Conservation (phyloP, 805 yeast genomes). For the Candida montana region DNA sequence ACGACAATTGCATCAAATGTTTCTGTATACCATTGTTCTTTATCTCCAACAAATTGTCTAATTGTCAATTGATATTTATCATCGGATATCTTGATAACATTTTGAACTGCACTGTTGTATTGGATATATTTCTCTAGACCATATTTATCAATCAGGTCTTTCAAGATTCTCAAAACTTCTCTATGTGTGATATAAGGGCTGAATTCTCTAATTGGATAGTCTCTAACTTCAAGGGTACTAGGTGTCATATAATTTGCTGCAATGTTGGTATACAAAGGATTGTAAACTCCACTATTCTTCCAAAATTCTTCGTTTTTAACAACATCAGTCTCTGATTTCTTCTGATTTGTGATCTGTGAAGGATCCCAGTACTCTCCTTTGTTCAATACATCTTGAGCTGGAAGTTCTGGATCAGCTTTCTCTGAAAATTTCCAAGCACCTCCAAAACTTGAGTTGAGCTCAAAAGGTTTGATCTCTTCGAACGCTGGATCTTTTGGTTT, state of each 20-base stretch:
- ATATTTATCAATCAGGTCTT: conserved; percentile 25
- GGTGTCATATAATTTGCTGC: conserved; percentile 31
- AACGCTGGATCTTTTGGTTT: not conserved
- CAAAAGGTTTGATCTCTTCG: conserved; percentile 32
- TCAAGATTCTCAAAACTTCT: conserved; percentile 26
- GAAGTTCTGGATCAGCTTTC: conserved; percentile 11
- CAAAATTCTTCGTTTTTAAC: conserved; percentile 14
- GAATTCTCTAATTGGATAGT: conserved; percentile 20
- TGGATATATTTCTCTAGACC: conserved; percentile 29
- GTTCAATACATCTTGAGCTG: conserved; percentile 25
- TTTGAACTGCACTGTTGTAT: conserved; percentile 31
- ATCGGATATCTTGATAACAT: conserved; percentile 21
- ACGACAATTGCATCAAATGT: conserved; percentile 48
- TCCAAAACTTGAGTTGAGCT: too few relatives aligned
- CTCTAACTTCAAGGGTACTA: conserved; percentile 17
- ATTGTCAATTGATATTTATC: conserved; percentile 33
- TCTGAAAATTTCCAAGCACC: conserved; percentile 33
- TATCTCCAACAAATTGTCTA: conserved; percentile 7
- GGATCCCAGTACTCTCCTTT: conserved; percentile 29
- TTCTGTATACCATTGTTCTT: conserved; percentile 35
- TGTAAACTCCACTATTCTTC: conserved; percentile 30
- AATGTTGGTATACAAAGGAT: conserved; percentile 33
- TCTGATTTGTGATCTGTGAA: conserved; percentile 18
- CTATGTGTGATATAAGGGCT: conserved; percentile 31
- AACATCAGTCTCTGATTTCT: conserved; percentile 17